Conservation (phyloP, 495 filamentous ascomycete genomes). For the Chaetomium tenue region DNA sequence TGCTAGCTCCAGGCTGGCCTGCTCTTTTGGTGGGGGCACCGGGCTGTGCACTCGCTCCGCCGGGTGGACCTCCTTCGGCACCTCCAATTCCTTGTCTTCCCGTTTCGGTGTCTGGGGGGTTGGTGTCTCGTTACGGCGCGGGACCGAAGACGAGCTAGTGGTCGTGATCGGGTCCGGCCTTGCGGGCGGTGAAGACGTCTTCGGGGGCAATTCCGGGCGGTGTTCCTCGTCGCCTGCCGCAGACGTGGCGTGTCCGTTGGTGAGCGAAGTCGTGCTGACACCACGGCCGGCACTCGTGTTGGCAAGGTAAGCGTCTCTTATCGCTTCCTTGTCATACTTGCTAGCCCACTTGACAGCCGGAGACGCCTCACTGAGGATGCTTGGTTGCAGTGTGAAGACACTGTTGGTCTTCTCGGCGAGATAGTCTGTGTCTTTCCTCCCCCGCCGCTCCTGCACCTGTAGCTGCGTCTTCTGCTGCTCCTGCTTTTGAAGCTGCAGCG, state of each 20-base stretch:
- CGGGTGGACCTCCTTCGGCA: conserved; percentile 39
- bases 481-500: conserved; percentile 66
- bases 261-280: conserved; percentile 31
- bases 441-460: conserved; percentile 44
- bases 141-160: conserved; percentile 19
- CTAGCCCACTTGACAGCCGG: conserved; percentile 95
- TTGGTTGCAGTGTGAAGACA: conserved; percentile 82
- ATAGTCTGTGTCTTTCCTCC: conserved; percentile 53
- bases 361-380: conserved; percentile 81
- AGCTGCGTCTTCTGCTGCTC: conserved; percentile 59
- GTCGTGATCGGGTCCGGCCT: conserved; percentile 19
- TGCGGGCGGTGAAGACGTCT: conserved; percentile 28
- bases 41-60: conserved; percentile 41
- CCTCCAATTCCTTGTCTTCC: conserved; percentile 38
- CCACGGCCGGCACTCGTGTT: conserved; percentile 69
- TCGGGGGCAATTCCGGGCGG: conserved; percentile 39
- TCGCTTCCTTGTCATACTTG: conserved; percentile 81
- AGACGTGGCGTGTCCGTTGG: conserved; percentile 31
- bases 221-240: conserved; percentile 33
- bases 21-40: conserved; percentile 42
- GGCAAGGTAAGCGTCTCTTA: conserved; percentile 76
- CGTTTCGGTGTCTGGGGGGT: conserved; percentile 22
- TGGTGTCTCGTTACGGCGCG: conserved; percentile 22
- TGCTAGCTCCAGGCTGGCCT: conserved; percentile 38
- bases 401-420: conserved; percentile 80